A percentile compares a stretch with the other conserved stretches of the same genome.
phyloP scores from a whole-genome alignment of 1,284 basidiomycete species.

The Sanguinoderma infundibulare region DNA sequence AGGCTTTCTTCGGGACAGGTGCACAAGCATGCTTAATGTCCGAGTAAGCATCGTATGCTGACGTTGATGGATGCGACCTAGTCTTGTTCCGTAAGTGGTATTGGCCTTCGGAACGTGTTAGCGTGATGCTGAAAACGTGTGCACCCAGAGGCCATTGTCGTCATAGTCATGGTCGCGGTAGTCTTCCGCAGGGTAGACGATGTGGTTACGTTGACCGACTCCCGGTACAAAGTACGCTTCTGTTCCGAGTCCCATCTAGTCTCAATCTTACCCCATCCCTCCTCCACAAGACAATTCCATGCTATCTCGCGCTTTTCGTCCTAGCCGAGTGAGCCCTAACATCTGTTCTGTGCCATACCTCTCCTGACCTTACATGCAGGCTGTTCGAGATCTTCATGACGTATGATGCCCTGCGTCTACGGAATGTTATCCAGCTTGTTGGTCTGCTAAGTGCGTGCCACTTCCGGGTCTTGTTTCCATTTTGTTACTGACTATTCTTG shows the following conservation, averaged over 20 bases:
- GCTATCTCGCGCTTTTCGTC: constrained; percentile 80
- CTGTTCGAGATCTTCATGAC: constrained; percentile 76
- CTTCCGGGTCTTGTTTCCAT: not conserved
- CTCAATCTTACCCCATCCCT: constrained; percentile 1
- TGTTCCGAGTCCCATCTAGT: not conserved
- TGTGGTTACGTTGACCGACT: constrained; percentile 46
- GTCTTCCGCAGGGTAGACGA: constrained; percentile 58
- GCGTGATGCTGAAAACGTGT: constrained; percentile 4
- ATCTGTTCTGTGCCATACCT: not conserved
- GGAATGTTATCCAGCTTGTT: constrained; percentile 78
- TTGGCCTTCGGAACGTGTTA: not conserved
- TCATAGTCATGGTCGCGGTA: constrained; percentile 49
- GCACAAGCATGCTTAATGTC: constrained; percentile 28
- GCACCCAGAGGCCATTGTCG: constrained; percentile 50
- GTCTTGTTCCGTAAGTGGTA: constrained; percentile 36
- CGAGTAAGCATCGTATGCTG: not conserved
- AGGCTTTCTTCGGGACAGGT: constrained; percentile 70
- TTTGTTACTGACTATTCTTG: not conserved
- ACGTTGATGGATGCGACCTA: constrained; percentile 9
- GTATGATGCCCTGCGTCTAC: constrained; percentile 71
- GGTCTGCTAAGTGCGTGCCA: constrained; percentile 69
- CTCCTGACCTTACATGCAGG: constrained; percentile 41
- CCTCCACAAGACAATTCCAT: constrained; percentile 70
- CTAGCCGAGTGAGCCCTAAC: constrained; percentile 67
- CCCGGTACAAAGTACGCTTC: constrained; percentile 55